These are phyloP conservation scores for Leishmania tropica DNA, from an alignment of 208 protist genomes.

Conservation along the genomic window DNA sequence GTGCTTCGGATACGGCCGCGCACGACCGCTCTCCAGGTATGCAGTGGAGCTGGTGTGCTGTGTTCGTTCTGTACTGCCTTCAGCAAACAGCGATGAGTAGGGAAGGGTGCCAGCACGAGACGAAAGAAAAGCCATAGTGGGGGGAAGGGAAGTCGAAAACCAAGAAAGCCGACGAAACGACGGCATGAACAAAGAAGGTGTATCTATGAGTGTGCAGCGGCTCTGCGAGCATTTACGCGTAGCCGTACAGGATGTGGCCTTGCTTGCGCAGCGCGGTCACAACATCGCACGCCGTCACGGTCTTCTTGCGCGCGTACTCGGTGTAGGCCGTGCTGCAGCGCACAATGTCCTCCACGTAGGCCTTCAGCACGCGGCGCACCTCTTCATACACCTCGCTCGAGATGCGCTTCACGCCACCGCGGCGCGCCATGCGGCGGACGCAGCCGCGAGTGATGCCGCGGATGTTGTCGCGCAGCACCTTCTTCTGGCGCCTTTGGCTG, in stretches of 20 bases:
- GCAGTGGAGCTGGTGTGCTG: neutral
- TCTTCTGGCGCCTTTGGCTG: conserved; percentile 83
- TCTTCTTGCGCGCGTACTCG: conserved; percentile 84
- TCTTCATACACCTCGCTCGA: conserved; percentile 68
- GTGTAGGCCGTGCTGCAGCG: conserved; percentile 85
- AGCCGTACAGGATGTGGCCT: conserved; percentile 92
- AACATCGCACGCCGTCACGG: conserved; percentile 84
- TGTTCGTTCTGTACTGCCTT: neutral
- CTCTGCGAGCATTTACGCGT: conserved; percentile 35
- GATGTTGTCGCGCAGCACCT: conserved; percentile 88
- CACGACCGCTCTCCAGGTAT: neutral
- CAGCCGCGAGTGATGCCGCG: conserved; percentile 84
- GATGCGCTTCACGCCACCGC: conserved; percentile 94
- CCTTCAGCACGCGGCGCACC: conserved; percentile 80
- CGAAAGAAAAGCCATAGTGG: neutral
- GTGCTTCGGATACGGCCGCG: neutral
- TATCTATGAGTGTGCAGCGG: conserved; percentile 5
- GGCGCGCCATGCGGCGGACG: conserved; percentile 90
- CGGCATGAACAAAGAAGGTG: neutral
- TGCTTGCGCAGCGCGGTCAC: conserved; percentile 90
- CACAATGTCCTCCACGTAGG: conserved; percentile 83
- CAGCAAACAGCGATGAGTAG: neutral
- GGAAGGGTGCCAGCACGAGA: neutral
- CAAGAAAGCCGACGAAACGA: too few relatives aligned
- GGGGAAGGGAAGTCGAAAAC: neutral